These are phyloP conservation scores for Coniella vitis DNA, from an alignment of 2,329 filamentous ascomycete genomes.

Conservation along the genomic window DNA sequence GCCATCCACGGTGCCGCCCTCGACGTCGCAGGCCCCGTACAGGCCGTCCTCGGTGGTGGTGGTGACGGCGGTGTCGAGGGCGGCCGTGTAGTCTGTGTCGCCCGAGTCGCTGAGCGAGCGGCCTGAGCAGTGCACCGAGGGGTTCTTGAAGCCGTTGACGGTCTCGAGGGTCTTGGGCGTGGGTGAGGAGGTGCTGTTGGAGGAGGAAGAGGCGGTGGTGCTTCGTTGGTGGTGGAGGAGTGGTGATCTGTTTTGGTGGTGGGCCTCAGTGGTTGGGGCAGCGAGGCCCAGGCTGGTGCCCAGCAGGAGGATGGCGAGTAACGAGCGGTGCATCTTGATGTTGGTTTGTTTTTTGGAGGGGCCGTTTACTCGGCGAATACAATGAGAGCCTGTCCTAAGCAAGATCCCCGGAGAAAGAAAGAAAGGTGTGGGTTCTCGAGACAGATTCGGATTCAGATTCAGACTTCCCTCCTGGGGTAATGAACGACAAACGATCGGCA, in stretches of 20 bases:
- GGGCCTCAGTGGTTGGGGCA: background rate
- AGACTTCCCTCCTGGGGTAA: too few relatives aligned
- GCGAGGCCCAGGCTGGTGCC: slow-evolving; percentile 8
- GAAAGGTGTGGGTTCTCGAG: too few relatives aligned
- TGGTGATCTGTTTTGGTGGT: too few relatives aligned
- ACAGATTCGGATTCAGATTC: too few relatives aligned
- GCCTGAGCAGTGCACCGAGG: slow-evolving; percentile 13
- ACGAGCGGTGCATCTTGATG: slow-evolving; percentile 12
- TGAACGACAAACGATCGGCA: too few relatives aligned
- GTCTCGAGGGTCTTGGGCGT: slow-evolving; percentile 4
- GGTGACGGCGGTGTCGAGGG: slow-evolving; percentile 7
- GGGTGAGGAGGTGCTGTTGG: too few relatives aligned
- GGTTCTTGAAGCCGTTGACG: slow-evolving; percentile 14
- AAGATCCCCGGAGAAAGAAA: too few relatives aligned
- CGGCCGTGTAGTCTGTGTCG: background rate
- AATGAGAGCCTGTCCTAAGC: too few relatives aligned
- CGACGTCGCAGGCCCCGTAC: slow-evolving; percentile 11
- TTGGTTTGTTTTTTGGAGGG: too few relatives aligned
- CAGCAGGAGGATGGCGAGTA: slow-evolving; percentile 8
- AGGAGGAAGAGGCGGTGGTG: too few relatives aligned
- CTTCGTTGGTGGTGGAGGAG: too few relatives aligned
- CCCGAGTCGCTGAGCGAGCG: slow-evolving; percentile 4
- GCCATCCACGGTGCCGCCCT: slow-evolving; percentile 10
- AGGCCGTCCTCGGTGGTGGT: slow-evolving; percentile 1
- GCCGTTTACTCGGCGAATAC: too few relatives aligned